These are phyloP conservation scores for Wickerhamia fluorescens DNA, from an alignment of 805 yeast species.

Conservation along the genomic window DNA sequence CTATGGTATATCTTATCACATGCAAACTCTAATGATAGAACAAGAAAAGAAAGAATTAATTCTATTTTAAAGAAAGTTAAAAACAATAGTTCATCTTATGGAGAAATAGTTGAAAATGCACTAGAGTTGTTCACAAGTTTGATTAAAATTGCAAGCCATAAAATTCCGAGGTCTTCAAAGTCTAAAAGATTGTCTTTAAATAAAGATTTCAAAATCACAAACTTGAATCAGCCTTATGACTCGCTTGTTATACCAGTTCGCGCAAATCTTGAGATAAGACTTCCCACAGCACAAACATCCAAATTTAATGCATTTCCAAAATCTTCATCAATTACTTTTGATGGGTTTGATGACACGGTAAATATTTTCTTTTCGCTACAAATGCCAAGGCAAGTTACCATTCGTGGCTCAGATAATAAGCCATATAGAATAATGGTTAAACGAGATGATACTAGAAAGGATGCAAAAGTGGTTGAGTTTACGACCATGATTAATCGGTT, in stretches of 20 bases:
- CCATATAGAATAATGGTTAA: constrained; percentile 74
- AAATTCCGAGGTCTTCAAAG: constrained; percentile 28
- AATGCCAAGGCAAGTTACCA: constrained; percentile 70
- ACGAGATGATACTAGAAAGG: constrained; percentile 89
- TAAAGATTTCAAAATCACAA: constrained; percentile 33
- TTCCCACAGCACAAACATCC: constrained; percentile 43
- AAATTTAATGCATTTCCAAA: constrained; percentile 40
- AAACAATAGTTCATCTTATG: constrained; percentile 8
- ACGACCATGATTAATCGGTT: constrained; percentile 80
- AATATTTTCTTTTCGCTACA: constrained; percentile 76
- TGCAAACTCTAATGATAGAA: constrained; percentile 44
- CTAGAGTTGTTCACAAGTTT: constrained; percentile 35
- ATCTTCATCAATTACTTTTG: constrained; percentile 42
- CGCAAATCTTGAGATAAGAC: constrained; percentile 57
- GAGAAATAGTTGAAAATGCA: constrained; percentile 16
- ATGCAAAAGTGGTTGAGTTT: constrained; percentile 88
- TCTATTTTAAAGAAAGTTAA: constrained; percentile 14
- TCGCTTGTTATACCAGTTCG: constrained; percentile 69
- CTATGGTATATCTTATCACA: constrained; percentile 81
- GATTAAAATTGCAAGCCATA: constrained; percentile 35
- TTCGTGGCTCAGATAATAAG: constrained; percentile 75
- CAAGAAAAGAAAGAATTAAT: constrained; percentile 21
- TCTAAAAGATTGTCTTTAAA: constrained; percentile 28
- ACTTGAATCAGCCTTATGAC: constrained; percentile 22
- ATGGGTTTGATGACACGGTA: constrained; percentile 59